A percentile compares a stretch with the other conserved stretches of the same genome.
Evolutionary conservation across 805 yeast species (phyloP).

Genomic region (Pichia pseudocactophila): DNA sequence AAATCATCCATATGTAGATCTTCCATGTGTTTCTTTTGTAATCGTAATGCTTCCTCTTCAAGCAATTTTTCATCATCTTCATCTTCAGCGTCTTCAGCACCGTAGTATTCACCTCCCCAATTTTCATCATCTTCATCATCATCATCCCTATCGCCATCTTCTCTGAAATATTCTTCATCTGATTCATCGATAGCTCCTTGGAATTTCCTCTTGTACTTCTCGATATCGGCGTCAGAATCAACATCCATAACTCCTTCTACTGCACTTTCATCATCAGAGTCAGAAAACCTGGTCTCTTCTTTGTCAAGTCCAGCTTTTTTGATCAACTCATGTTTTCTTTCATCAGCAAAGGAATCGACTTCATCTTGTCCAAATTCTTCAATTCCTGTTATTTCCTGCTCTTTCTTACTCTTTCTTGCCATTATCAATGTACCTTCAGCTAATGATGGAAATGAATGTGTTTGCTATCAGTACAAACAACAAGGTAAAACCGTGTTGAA

Average conservation of each 20-base stretch:
- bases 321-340: constrained; percentile 46
- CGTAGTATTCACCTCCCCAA: constrained; percentile 48
- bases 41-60: constrained; percentile 80
- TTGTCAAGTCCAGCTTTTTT: constrained; percentile 45
- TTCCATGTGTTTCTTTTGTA: constrained; percentile 71
- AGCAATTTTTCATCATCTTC: constrained; percentile 70
- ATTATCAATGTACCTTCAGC: no score
- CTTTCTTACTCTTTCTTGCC: constrained; percentile 10
- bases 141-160: constrained; percentile 26
- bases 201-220: constrained; percentile 21
- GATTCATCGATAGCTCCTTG: constrained; percentile 39
- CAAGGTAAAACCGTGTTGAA: no score
- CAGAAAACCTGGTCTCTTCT: constrained; percentile 29
- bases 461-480: no score
- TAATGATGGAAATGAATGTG: no score
- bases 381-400: constrained; percentile 15
- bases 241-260: constrained; percentile 30
- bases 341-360: constrained; percentile 58
- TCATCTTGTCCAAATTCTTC: constrained; percentile 48
- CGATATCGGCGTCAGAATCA: constrained; percentile 28
- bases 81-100: constrained; percentile 60
- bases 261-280: constrained; percentile 21
- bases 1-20: constrained; percentile 70
- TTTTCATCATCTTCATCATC: constrained; percentile 28
- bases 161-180: constrained; percentile 38